A percentile compares a stretch with the other conserved stretches of the same genome.
Evolutionary conservation across 495 filamentous ascomycete species (phyloP).

Genomic region (Hypoxylon subgilvum): DNA sequence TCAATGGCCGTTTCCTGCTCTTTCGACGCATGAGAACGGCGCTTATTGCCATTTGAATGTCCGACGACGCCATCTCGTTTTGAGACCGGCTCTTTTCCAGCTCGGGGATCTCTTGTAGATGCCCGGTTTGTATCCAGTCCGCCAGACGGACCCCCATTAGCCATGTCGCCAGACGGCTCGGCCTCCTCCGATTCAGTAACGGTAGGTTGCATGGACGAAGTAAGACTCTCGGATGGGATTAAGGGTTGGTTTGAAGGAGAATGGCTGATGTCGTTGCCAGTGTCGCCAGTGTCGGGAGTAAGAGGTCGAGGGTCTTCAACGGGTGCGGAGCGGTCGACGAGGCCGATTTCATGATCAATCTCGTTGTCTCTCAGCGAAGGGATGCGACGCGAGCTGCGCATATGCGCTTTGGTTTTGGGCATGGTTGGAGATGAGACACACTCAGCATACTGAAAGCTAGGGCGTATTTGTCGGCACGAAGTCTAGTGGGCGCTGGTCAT

Average conservation of each 20-base stretch:
- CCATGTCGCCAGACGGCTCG: conserved; percentile 4
- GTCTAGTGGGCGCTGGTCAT: neutral
- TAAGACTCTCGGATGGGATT: conserved; percentile 25
- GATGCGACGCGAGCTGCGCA: conserved; percentile 55
- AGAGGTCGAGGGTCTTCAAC: conserved; percentile 35
- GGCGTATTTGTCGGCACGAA: conserved; percentile 3
- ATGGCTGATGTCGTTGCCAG: conserved; percentile 7
- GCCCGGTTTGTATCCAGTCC: conserved; percentile 13
- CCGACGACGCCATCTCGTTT: conserved; percentile 7
- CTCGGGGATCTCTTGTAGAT: neutral
- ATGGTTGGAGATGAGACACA: conserved; percentile 40
- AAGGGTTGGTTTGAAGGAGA: conserved; percentile 25
- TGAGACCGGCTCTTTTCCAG: conserved; percentile 1
- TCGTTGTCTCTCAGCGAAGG: conserved; percentile 57
- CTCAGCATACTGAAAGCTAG: conserved; percentile 34
- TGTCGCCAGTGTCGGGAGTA: conserved; percentile 14
- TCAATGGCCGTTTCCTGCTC: conserved; percentile 70
- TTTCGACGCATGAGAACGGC: conserved; percentile 16
- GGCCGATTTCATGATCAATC: conserved; percentile 66
- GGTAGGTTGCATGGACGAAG: conserved; percentile 25
- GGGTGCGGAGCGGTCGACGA: conserved; percentile 52
- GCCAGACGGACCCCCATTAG: conserved; percentile 22
- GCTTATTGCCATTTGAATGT: conserved; percentile 2
- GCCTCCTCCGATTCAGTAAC: conserved; percentile 16
- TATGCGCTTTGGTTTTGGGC: conserved; percentile 50